Evolutionary conservation across 2,329 filamentous ascomycete species (phyloP).

Genomic region (Cercospora nicotianae): DNA sequence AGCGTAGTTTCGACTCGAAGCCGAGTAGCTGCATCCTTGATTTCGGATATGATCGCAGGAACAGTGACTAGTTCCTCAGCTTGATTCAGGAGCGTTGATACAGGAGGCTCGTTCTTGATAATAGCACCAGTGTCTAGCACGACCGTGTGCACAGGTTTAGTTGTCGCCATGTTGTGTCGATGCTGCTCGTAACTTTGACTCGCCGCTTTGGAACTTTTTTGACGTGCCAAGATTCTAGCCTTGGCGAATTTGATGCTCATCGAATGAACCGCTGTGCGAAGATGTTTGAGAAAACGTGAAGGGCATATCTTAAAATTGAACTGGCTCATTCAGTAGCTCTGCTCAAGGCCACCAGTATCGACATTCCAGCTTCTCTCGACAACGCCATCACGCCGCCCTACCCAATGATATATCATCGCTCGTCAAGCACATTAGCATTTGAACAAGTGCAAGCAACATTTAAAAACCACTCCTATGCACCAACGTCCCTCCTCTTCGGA

Average conservation of each 20-base stretch:
- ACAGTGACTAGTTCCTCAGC: constrained; percentile 79
- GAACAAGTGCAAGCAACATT: neutral
- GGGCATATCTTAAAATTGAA: neutral
- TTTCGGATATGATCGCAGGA: constrained; percentile 82
- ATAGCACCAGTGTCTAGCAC: constrained; percentile 89
- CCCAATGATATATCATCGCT: constrained; percentile 14
- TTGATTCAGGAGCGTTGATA: constrained; percentile 76
- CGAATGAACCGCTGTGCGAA: neutral
- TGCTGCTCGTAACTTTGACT: neutral
- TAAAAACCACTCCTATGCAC: constrained; percentile 66
- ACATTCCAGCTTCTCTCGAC: neutral
- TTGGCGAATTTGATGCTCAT: neutral
- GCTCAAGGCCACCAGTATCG: neutral
- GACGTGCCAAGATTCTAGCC: neutral
- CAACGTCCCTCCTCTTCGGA: constrained; percentile 72
- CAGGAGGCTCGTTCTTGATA: constrained; percentile 85
- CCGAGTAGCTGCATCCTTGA: constrained; percentile 78
- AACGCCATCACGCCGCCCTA: neutral
- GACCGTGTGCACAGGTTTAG: constrained; percentile 76
- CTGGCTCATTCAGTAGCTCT: neutral
- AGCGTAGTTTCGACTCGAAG: constrained; percentile 80
- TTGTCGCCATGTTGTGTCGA: constrained; percentile 32
- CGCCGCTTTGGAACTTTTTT: constrained; percentile 6
- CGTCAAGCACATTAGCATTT: constrained; percentile 13
- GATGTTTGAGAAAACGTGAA: neutral